Base-by-base conservation (phyloP, 2,329 filamentous ascomycete species). In the Biscogniauxia sp. region DNA sequence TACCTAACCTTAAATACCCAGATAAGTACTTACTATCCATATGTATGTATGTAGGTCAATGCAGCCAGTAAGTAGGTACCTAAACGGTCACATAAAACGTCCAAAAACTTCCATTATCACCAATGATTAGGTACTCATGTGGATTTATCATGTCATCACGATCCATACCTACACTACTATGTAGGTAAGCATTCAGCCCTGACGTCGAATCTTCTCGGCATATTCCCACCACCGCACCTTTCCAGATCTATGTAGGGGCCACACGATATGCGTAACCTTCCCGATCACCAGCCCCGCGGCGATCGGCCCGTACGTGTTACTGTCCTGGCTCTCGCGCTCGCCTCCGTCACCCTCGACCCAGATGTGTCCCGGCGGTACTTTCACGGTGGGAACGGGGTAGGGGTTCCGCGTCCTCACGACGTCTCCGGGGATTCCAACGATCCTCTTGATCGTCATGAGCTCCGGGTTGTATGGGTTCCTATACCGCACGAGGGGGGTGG, bases 321-420 rank as follows among this genome's bases (percentile, higher is more conserved):
- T 97, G 77, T 99, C 95, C 61, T 88, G 75, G 58, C 86, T 92
- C 69, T 85, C 84, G 55, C 84, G 82, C 68, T 85, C 84, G 69
- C 84, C 84, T 13, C 90, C 92, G 73, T 99, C 95, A 1, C 95
- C 95, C 74, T 98, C 94, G 0, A 99, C 87, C 95, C 95, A 99
- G 26, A 98, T 83, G 78, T 98, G 93, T 19, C 92, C 92, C 64
- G 83, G 83, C 5, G 93, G 94, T 20, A 99, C 85, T 64, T 83
- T 82, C 53, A 90, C 79, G 8, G 75, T 80, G 1, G 78, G 68
- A 17, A 81, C 74, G 8, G 85, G 82, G 71, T 87, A 89, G 19
- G 87, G 87, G 57, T 79, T 75, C 60, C 84, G 82, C 50, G 90
- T 90, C 58, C 79, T 81, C 28, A 98, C 86, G 1, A 85, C 79